Evolutionary conservation across 2,329 filamentous ascomycete species (phyloP), one percentile per base, ranked within the genome.

Genomic region (Calonectria leucothoes): DNA sequence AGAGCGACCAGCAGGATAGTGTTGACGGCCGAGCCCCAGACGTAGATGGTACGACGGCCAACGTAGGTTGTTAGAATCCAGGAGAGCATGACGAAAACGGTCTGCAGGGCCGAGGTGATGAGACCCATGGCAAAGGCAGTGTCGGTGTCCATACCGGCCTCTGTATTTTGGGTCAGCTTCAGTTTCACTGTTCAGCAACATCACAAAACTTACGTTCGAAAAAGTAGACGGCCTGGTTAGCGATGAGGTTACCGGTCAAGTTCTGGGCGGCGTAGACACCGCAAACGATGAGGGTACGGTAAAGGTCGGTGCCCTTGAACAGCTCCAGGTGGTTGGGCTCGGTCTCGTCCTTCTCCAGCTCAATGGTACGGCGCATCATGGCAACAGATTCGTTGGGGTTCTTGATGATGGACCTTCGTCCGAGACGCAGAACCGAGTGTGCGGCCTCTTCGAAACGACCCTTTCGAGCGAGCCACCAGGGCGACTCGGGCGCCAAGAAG

Each of bases 31-130:
- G 88, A 88, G 74, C 91, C 91, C 84, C 88, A 92, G 69, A 93
- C 85, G 82, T 93, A 93, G 82, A 93, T 92, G 42, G 89, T 88
- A 67, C 91, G 91, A 72, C 91, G 89, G 80, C 91, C 91, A 67
- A 91, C 86, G 82, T 91, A 93, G 1, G 89, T 88, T 17, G 90
- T 93, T 64, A 94, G 88, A 70, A 93, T 83, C 92, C 92, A 93
- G 71, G 91, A 93, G 51, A 92, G 85, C 88, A 92, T 92, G 82
- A 92, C 90, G 73, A 92, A 87, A 81, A 94, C 83, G 82, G 83
- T 86, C 81, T 92, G 90, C 2, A 93, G 90, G 63, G 87, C 89
- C 0, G 92, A 93, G 66, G 89, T 93, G 82, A 93, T 93, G 33
- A 93, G 88, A 82, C 90, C 90, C 20, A 93, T 85, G 45, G 88